Evolutionary conservation across 1,284 basidiomycete species (phyloP).

Genomic region (Moniliophthora roreri): DNA sequence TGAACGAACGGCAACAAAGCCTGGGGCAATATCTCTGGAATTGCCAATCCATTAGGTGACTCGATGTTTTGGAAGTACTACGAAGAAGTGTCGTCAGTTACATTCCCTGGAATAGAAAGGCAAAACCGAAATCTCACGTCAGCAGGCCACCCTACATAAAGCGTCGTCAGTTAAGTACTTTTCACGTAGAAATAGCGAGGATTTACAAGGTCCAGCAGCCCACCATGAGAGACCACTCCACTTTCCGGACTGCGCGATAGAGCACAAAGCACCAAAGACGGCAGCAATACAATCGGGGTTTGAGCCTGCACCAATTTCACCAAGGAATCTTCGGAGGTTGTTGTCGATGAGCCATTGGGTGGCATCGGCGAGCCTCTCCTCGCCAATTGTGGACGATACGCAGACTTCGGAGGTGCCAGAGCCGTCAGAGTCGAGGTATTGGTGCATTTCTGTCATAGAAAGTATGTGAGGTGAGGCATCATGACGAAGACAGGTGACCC

Average conservation of each 20-base stretch:
- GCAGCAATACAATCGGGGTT: constrained; percentile 41
- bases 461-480: no score
- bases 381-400: constrained; percentile 60
- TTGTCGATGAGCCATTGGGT: constrained; percentile 59
- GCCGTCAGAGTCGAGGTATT: constrained; percentile 68
- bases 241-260: constrained; percentile 57
- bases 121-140: constrained; percentile 36
- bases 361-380: constrained; percentile 53
- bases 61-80: constrained; percentile 67
- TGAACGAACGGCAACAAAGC: constrained; percentile 57
- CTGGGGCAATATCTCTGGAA: constrained; percentile 54
- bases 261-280: constrained; percentile 54
- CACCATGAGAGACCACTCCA: constrained; percentile 54
- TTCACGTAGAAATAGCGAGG: no score
- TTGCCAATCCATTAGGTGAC: constrained; percentile 54
- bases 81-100: constrained; percentile 10
- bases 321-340: constrained; percentile 63
- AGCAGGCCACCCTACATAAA: constrained; percentile 57
- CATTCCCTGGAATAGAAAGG: not conserved
- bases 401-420: constrained; percentile 56
- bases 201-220: constrained; percentile 62
- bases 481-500: not conserved
- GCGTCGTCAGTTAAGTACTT: no score
- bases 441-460: constrained; percentile 54
- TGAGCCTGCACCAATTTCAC: constrained; percentile 61